Base-by-base conservation (phyloP, 2,329 filamentous ascomycete species). In the Lasiodiplodia citricola region DNA sequence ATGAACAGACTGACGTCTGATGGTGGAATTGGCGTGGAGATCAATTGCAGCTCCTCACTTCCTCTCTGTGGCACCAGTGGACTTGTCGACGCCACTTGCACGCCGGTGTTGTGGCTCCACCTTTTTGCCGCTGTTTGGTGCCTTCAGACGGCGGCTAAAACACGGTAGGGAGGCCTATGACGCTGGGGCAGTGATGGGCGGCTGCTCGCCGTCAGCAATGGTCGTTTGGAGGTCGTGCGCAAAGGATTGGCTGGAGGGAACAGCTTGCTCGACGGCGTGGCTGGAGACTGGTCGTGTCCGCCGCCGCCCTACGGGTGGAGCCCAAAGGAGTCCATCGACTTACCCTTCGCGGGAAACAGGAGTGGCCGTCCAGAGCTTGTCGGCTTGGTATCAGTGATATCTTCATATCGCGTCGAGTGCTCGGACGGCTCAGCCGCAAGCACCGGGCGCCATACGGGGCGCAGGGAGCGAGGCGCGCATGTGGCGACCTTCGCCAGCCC, bases 21-120 rank as follows among this genome's bases (percentile, higher is more conserved):
- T 31, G n/a, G 31, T 28, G 44, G 44, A 21, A 47, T 37, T 38
- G 37, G 47, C 23, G 35, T 44, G 47, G 44, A 64, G 60, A 64
- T 64, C 60, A 52, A 28, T 38, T 28, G 60, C 44, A 52, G 44
- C 60, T 64, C 60, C 60, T 64, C 60, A 64, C 60, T 64, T 64
- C 44, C 60, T 52, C n/a, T 52, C 31, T 38, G 60, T 64, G 47
- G 18, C 60, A 64, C 60, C 60, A 23, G 37, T 23, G 21, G 28
- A 47, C 18, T 47, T 52, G 44, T 31, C 47, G 60, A 64, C 60
- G 60, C 60, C 60, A 52, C 60, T 31, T 52, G 44, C 44, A 64
- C 60, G 31, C 18, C 47, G 44, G 21, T 31, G 47, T 41, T 62
- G 58, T 28, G 38, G 58, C 58, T 38, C 60, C 60, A 64, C 60